A percentile compares a stretch with the other conserved stretches of the same genome.
Evolutionary conservation across 2,329 filamentous ascomycete genomes (phyloP).

Genomic region (Claviceps spartinae): DNA sequence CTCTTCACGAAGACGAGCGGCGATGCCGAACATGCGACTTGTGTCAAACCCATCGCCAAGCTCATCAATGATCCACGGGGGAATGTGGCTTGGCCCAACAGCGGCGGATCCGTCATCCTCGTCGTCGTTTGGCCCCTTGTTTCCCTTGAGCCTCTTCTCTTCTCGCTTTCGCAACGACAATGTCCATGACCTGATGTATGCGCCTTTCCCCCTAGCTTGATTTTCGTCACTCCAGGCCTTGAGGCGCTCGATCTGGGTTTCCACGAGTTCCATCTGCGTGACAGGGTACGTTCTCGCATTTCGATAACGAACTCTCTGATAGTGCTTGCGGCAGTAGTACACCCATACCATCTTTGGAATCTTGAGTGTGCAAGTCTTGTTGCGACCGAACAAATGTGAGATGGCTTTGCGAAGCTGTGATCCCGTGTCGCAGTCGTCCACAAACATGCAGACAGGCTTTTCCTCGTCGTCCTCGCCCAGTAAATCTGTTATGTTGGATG

Average conservation of each 20-base stretch:
- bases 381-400: conserved; percentile 70
- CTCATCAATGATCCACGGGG: conserved; percentile 33
- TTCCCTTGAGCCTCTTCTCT: conserved; percentile 35
- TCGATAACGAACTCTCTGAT: conserved; percentile 63
- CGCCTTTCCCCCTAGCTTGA: conserved; percentile 15
- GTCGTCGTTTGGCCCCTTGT: conserved; percentile 17
- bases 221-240: conserved; percentile 48
- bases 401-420: conserved; percentile 59
- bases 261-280: conserved; percentile 50
- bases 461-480: conserved; percentile 10
- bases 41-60: conserved; percentile 35
- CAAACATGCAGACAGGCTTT: conserved; percentile 37
- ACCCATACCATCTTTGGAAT: conserved; percentile 62
- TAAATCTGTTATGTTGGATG: neutral
- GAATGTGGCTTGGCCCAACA: conserved; percentile 27
- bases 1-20: conserved; percentile 29
- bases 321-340: conserved; percentile 68
- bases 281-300: conserved; percentile 46
- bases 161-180: conserved; percentile 53
- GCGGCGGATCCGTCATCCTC: conserved; percentile 14
- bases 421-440: conserved; percentile 42
- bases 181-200: conserved; percentile 36
- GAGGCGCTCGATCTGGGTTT: conserved; percentile 47
- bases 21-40: conserved; percentile 31
- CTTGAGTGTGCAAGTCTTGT: conserved; percentile 60